Evolutionary conservation across 2,329 filamentous ascomycete genomes (phyloP), one percentile per base, ranked within the genome.

Genomic region (Diaporthe aspalathi): DNA sequence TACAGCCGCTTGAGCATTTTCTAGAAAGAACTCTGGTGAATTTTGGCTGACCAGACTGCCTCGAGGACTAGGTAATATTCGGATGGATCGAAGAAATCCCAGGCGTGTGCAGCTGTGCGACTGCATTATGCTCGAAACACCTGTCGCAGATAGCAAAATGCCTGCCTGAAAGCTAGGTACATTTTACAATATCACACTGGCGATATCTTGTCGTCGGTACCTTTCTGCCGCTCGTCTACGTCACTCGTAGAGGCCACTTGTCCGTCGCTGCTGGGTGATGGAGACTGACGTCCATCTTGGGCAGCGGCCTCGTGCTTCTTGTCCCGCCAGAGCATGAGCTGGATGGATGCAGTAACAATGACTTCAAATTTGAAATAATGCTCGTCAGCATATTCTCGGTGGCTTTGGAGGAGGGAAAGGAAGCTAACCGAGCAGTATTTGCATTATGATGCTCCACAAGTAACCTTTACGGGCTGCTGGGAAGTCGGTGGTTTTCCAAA

Each of bases 401-500:
- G 27, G 7, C 14, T 1, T 70, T 32, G 22, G 35, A 49, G 50
- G 49, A n/a, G 20, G 14, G 38, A 40, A 16, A 8, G 7, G 11
- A 40, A 67, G 70, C 79, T 77, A 74, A 82, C 81, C 76, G 2
- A 81, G 74, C 2, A 82, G 72, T 8, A 79, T 49, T 57, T 81
- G 78, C 5, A 83, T 70, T 0, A 80, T 73, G 22, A 82, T 79
- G 1, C 76, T 79, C 78, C 78, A 83, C 0, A 77, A 73, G 67
- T 83, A 83, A 6, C 82, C 82, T 35, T 80, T 81, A 17, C 71
- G 75, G 0, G 81, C 81, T 1, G 76, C 77, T 0, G 82, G 82
- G 40, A 82, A 83, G 6, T 79, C 79, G 0, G 79, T 80, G 0
- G 81, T 83, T 66, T 83, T 82, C 82, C 81, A 83, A 1, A 83